phyloP scores from a whole-genome alignment of 2,329 filamentous ascomycete genomes.

The Xylariales sp. region DNA sequence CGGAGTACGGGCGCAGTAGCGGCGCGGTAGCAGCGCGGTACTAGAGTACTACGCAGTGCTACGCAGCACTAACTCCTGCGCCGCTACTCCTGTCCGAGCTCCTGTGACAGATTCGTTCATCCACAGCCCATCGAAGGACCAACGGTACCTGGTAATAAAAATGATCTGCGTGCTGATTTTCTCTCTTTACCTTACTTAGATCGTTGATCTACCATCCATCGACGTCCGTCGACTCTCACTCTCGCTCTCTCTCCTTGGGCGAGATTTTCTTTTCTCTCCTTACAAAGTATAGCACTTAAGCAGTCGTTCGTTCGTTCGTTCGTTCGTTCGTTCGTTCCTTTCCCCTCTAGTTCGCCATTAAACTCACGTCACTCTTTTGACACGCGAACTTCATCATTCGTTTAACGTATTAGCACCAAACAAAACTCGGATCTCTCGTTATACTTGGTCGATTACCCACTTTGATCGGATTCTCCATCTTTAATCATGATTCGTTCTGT shows the following conservation, averaged over 20 bases:
- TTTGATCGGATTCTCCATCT: background rate
- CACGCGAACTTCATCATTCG: constrained; percentile 22
- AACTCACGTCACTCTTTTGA: constrained; percentile 22
- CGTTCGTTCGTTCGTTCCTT: background rate
- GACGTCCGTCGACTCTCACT: too few species aligned
- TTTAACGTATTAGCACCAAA: constrained; percentile 12
- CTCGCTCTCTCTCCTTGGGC: background rate
- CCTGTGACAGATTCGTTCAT: constrained; percentile 29
- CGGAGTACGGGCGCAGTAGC: background rate
- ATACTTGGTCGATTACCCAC: constrained; percentile 4
- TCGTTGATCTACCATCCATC: background rate
- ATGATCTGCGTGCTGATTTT: constrained; percentile 13
- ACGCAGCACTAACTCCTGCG: too few species aligned
- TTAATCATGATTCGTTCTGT: constrained; percentile 42
- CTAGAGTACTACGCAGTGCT: too few species aligned
- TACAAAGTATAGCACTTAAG: constrained; percentile 1
- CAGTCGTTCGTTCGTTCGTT: background rate
- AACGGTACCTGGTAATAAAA: background rate
- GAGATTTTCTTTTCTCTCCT: constrained; percentile 17
- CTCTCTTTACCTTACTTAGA: constrained; percentile 2
- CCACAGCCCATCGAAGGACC: constrained; percentile 9
- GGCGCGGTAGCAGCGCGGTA: too few species aligned
- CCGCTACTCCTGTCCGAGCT: background rate
- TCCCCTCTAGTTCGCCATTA: constrained; percentile 7
- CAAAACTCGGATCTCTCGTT: background rate